Evolutionary conservation across 768 basidiomycete genomes (phyloP).

Genomic region (Lactifluus pinguis): DNA sequence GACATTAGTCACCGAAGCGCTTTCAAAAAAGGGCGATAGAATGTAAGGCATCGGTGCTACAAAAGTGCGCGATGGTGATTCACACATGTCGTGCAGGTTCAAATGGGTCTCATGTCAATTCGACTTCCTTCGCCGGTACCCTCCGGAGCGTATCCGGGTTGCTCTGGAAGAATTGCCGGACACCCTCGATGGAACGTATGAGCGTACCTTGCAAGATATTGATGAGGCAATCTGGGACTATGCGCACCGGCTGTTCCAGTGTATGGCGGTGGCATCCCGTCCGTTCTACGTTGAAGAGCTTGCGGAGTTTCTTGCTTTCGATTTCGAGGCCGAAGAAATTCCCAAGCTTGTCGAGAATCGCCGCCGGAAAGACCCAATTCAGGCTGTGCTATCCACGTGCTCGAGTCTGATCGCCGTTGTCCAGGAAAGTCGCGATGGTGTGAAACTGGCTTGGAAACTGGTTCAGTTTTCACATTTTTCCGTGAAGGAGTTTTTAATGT

Average conservation of each 20-base stretch:
- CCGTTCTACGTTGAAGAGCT: not conserved
- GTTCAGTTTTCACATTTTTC: not conserved
- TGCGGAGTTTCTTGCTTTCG: not conserved
- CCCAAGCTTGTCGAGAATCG: not conserved
- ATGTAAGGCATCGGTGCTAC: not conserved
- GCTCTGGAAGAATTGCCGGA: not conserved
- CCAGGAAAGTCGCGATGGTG: no score
- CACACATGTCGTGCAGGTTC: not conserved
- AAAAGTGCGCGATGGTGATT: not conserved
- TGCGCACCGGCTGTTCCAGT: not conserved
- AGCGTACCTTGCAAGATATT: not conserved
- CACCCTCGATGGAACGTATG: conserved; percentile 2
- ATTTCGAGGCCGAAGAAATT: not conserved
- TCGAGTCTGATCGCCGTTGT: not conserved
- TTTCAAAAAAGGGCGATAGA: not conserved
- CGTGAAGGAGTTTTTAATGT: not conserved
- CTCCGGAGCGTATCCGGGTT: not conserved
- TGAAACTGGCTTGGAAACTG: no score
- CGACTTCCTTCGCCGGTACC: not conserved
- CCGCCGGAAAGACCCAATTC: not conserved
- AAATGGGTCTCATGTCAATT: not conserved
- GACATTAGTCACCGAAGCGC: not conserved
- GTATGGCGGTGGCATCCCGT: not conserved
- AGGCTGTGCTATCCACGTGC: not conserved
- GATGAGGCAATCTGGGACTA: not conserved